Percentiles rank a stretch among this genome's conserved stretches.
Evolutionary conservation across 2,329 filamentous ascomycete genomes (phyloP).

Genomic region (Monosporascus sp.): DNA sequence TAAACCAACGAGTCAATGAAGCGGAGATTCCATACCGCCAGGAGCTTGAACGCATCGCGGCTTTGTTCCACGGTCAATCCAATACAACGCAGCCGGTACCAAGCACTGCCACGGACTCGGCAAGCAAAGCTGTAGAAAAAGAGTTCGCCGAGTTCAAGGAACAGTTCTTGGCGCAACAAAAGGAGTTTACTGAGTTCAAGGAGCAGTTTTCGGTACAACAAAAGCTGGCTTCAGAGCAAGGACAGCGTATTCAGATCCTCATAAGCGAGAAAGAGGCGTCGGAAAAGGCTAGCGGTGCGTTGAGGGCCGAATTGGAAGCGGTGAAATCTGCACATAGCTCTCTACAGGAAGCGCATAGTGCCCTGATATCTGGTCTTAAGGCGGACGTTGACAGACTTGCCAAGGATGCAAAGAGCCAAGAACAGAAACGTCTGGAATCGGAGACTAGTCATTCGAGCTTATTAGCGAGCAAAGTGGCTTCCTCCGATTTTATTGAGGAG

Average conservation of each 20-base stretch:
- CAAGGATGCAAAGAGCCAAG: background rate
- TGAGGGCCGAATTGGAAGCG: background rate
- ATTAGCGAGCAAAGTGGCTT: background rate
- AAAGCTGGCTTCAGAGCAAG: constrained; percentile 11
- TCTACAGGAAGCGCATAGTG: background rate
- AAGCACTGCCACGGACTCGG: constrained; percentile 5
- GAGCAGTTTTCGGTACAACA: constrained; percentile 7
- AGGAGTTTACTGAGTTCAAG: constrained; percentile 13
- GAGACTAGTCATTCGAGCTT: background rate
- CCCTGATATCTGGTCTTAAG: background rate
- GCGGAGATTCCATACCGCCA: constrained; percentile 9
- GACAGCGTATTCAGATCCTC: constrained; percentile 1
- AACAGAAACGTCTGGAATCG: background rate
- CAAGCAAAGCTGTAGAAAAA: constrained; percentile 12
- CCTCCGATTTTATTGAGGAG: background rate
- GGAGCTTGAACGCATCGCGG: constrained; percentile 13
- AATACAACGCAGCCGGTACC: constrained; percentile 3
- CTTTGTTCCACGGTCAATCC: constrained; percentile 2
- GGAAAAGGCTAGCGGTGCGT: background rate
- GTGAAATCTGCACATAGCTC: background rate
- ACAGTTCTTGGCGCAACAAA: constrained; percentile 6
- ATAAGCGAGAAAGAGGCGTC: background rate
- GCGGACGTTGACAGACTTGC: background rate
- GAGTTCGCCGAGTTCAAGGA: constrained; percentile 15
- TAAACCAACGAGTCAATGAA: constrained; percentile 12